A percentile compares a stretch with the other conserved stretches of the same genome.
Evolutionary conservation across 164 flowering plant genomes (phyloP).

Genomic region (Houttuynia cordata): DNA sequence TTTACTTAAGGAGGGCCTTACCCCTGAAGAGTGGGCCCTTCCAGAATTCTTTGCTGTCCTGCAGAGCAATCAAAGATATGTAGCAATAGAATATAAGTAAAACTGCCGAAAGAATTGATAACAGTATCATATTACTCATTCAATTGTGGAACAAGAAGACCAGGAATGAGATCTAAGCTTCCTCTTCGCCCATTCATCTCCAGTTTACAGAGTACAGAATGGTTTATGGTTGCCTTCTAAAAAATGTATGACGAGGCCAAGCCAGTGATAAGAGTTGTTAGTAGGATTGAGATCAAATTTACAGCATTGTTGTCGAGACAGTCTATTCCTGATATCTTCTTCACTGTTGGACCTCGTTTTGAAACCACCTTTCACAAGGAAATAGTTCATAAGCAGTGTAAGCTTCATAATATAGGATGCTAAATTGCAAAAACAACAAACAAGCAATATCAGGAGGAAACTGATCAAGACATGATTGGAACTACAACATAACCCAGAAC

Average conservation of each 20-base stretch:
- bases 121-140: too few species aligned
- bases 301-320: slow-evolving; percentile 91
- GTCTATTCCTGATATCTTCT: slow-evolving; percentile 64
- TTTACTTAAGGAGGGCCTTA: too few species aligned
- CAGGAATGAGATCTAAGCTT: neutral
- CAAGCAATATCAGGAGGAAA: neutral
- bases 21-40: too few species aligned
- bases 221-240: neutral
- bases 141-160: neutral
- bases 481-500: too few species aligned
- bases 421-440: neutral
- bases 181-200: neutral
- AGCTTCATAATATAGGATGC: neutral
- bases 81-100: too few species aligned
- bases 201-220: neutral
- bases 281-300: slow-evolving; percentile 59
- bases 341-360: slow-evolving; percentile 88
- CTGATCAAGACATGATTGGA: neutral
- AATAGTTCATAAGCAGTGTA: neutral
- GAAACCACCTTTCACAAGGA: slow-evolving; percentile 58
- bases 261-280: slow-evolving; percentile 63
- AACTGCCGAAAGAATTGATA: too few species aligned
- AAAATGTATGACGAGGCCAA: slow-evolving; percentile 50
- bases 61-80: too few species aligned
- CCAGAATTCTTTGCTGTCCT: too few species aligned